Evolutionary conservation across 1,139 yeast genomes (phyloP).

Genomic region (Blastobotrys illinoisensis): DNA sequence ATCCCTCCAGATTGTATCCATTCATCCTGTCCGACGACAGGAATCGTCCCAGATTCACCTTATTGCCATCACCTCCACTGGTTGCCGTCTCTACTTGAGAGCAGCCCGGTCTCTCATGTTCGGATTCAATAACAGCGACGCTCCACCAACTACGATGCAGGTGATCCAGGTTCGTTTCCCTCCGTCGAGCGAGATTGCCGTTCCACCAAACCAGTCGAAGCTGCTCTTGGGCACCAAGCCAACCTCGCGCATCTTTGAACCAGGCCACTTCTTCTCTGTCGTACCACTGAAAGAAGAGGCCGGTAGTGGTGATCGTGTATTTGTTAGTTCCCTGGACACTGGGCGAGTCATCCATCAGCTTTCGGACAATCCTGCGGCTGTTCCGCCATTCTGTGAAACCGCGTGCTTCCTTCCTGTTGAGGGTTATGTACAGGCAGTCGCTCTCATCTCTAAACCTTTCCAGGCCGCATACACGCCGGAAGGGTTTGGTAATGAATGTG

Average conservation of each 20-base stretch:
- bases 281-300: slow-evolving; percentile 26
- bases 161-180: slow-evolving; percentile 35
- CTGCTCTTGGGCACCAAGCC: slow-evolving; percentile 36
- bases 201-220: slow-evolving; percentile 28
- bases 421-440: slow-evolving; percentile 66
- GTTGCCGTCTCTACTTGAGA: slow-evolving; percentile 62
- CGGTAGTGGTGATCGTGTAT: slow-evolving; percentile 46
- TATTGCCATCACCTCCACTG: slow-evolving; percentile 81
- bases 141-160: slow-evolving; percentile 33
- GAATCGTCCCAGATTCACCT: slow-evolving; percentile 72
- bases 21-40: slow-evolving; percentile 51
- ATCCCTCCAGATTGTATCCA: slow-evolving; percentile 50
- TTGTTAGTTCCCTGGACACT: slow-evolving; percentile 76
- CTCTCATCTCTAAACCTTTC: slow-evolving; percentile 63
- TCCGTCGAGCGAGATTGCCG: slow-evolving; percentile 22
- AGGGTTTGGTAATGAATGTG: slow-evolving; percentile 79
- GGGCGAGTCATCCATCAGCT: slow-evolving; percentile 62
- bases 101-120: slow-evolving; percentile 24
- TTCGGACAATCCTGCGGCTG: slow-evolving; percentile 23
- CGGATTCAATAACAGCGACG: slow-evolving; percentile 16
- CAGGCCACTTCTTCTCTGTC: slow-evolving; percentile 70
- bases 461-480: slow-evolving; percentile 66
- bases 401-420: slow-evolving; percentile 67
- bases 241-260: slow-evolving; percentile 57
- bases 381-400: slow-evolving; percentile 63